Conservation (phyloP, 345 rosid genomes). For the Populus ilicifolia region DNA sequence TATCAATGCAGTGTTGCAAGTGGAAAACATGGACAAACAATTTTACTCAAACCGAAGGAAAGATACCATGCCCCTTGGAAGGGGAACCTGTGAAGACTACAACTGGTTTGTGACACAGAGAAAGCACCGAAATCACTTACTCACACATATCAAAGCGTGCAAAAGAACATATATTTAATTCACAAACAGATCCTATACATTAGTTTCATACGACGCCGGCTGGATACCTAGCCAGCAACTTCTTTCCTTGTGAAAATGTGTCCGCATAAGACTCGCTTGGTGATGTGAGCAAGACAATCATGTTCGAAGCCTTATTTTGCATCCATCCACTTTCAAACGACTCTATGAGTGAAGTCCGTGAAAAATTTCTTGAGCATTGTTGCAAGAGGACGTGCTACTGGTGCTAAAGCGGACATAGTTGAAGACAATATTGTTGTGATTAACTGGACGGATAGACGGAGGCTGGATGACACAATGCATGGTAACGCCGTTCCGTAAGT, state of each 20-base stretch:
- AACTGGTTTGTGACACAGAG: not conserved
- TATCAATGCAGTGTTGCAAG: constrained; percentile 35
- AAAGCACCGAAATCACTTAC: not conserved
- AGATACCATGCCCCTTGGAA: not conserved
- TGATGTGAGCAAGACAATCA: not conserved
- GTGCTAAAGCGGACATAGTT: constrained; percentile 1
- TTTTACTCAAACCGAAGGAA: not conserved
- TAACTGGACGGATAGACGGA: constrained; percentile 21
- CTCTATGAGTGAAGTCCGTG: not conserved
- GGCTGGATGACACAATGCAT: constrained; percentile 23
- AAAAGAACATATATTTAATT: too few relatives aligned
- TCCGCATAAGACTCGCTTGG: not conserved
- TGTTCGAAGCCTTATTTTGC: not conserved
- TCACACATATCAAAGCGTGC: not conserved
- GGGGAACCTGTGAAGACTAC: not conserved
- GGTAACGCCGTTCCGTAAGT: constrained; percentile 35
- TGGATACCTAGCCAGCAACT: not conserved
- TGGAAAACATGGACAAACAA: constrained; percentile 39
- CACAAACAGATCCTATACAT: not conserved
- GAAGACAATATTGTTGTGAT: constrained; percentile 26
- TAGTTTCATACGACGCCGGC: not conserved
- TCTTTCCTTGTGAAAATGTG: not conserved
- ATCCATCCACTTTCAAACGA: not conserved
- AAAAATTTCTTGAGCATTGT: not conserved
- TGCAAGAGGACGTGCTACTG: not conserved